Evolutionary conservation across 1,139 yeast species (phyloP), one percentile per base, ranked within the genome.

Genomic region (Debaryomycetaceae sp.): DNA sequence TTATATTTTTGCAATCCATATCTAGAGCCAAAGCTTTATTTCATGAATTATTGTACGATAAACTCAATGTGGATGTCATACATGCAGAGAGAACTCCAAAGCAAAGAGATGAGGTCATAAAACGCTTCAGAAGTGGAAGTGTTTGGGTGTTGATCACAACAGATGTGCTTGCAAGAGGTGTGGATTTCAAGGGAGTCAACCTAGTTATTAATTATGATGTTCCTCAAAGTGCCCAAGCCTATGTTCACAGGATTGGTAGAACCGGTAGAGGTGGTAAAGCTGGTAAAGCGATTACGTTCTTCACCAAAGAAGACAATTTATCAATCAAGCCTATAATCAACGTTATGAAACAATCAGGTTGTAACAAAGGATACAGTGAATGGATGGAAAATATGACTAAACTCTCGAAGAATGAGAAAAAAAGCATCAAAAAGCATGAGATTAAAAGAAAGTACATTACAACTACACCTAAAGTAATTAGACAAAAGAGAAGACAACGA

Each of bases 161-260:
- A 0, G 98, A 94, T 63, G 96, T 94, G 40, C 69, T 94, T 41
- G 83, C 98, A 2, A 79, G 99, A 67, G 99, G 99, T 70, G 89
- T 94, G 43, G 98, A 94, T 64, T 94, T 94, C 69, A 88, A 88
- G 57, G 98, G 98, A 32, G 95, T 94, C 31, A 91, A 91, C 55
- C 63, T 92, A 45, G 98, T 94, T 28, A 87, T 94, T 51, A 94
- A 94, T 63, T 94, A 92, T 59, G 99, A 94, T 65, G 96, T 92
- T 5, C 99, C 99, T 13, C 88, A 83, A 53, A 79, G 86, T 38
- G 88, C 98, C 0, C 98, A 92, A 61, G 84, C 96, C 0, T 94
- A 94, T 60, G 96, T 94, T 34, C 99, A 94, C 63, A 79, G 99
- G 67, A 88, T 94, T 53, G 99, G 99, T 62, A 85, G 99, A 72